Evolutionary conservation across 768 basidiomycete species (phyloP).

Genomic region (Lactifluus volemus): DNA sequence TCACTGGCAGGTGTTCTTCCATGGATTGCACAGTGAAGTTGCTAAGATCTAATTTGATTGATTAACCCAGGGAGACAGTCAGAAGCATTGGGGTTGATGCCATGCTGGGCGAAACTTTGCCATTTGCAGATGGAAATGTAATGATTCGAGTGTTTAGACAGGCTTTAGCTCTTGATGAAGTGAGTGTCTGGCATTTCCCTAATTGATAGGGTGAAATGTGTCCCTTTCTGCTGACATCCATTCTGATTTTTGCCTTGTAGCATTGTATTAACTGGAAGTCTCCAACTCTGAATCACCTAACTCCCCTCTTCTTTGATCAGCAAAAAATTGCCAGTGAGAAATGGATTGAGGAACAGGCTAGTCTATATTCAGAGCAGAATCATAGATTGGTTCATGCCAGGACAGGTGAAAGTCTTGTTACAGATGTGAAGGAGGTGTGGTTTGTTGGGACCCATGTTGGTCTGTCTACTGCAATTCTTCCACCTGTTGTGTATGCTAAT

Average conservation of each 20-base stretch:
- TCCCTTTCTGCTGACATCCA: no score
- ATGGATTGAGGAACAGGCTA: no score
- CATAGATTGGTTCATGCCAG: no score
- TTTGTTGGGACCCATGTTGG: constrained; percentile 18
- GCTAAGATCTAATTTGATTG: neutral
- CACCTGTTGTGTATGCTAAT: neutral
- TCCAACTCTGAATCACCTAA: constrained; percentile 7
- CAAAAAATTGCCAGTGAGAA: no score
- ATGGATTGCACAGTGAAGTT: neutral
- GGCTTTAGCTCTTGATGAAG: constrained; percentile 71
- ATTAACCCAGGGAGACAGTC: constrained; percentile 59
- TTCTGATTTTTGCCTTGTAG: constrained; percentile 26
- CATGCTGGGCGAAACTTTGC: constrained; percentile 41
- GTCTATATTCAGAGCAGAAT: no score
- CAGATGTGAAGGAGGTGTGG: constrained; percentile 6
- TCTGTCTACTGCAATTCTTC: neutral
- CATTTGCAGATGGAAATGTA: constrained; percentile 58
- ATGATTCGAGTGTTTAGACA: constrained; percentile 67
- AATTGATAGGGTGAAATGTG: no score
- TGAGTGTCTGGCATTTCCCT: constrained; percentile 23
- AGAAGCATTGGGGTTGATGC: constrained; percentile 59
- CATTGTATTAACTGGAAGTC: constrained; percentile 37
- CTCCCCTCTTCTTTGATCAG: constrained; percentile 32
- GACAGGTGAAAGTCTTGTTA: no score
- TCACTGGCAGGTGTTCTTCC: neutral